These are phyloP conservation scores for Leishmania lainsoni DNA, from an alignment of 208 protist species.

Conservation along the genomic window DNA sequence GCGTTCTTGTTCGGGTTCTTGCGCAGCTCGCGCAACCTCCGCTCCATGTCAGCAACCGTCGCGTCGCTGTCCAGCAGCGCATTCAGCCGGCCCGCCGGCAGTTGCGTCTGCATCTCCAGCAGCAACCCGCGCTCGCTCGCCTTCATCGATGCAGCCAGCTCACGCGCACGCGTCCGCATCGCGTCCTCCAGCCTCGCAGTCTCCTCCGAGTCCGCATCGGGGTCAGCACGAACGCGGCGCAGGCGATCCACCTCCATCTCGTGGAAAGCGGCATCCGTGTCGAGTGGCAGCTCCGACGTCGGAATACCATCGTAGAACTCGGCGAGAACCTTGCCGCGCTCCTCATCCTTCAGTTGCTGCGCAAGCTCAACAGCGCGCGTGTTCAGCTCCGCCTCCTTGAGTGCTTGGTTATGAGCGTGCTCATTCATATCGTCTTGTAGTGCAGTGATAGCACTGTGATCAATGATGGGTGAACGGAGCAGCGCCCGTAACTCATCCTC, in stretches of 20 bases:
- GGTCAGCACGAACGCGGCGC: conserved; percentile 24
- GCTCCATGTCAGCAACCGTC: conserved; percentile 32
- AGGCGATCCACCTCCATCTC: conserved; percentile 45
- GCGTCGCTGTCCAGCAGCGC: conserved; percentile 41
- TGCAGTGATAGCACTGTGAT: conserved; percentile 22
- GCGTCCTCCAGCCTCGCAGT: conserved; percentile 42
- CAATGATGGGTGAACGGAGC: conserved; percentile 4
- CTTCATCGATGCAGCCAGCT: conserved; percentile 34
- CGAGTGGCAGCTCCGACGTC: not conserved
- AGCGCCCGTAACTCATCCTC: conserved; percentile 51
- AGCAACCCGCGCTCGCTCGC: conserved; percentile 27
- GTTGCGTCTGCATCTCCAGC: too few relatives aligned
- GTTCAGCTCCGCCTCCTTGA: too few relatives aligned
- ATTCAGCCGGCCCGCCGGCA: not conserved
- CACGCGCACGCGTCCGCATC: conserved; percentile 40
- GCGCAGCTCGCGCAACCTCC: conserved; percentile 41
- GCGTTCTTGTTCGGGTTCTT: conserved; percentile 44
- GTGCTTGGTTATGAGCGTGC: conserved; percentile 29
- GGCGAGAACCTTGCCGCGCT: conserved; percentile 57
- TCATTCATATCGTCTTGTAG: conserved; percentile 46
- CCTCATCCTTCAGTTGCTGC: conserved; percentile 10
- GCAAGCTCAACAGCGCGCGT: too few relatives aligned
- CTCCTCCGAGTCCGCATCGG: conserved; percentile 1
- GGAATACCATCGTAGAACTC: conserved; percentile 37
- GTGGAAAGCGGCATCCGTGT: conserved; percentile 23